These are phyloP conservation scores for Aspergillus thermomutatus DNA, from an alignment of 2,329 filamentous ascomycete genomes.

Conservation along the genomic window DNA sequence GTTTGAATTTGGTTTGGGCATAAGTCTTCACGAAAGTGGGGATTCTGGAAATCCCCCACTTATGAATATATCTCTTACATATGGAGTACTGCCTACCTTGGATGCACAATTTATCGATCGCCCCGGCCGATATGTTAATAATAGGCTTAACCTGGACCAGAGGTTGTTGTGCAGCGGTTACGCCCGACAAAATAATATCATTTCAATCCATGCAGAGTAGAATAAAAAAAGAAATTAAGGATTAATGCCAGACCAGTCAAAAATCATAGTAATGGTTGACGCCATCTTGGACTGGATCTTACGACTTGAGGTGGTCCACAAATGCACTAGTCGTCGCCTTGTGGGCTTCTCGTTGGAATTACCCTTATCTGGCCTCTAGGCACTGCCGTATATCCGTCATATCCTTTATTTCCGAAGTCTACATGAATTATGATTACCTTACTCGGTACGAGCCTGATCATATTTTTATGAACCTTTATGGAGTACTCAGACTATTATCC, in stretches of 20 bases:
- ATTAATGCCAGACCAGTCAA: not conserved
- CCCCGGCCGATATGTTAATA: not conserved
- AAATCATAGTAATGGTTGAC: not conserved
- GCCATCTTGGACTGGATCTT: conserved; percentile 1
- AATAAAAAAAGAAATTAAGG: not conserved
- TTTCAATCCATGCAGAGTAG: not conserved
- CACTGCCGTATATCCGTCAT: not conserved
- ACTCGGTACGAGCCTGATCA: not conserved
- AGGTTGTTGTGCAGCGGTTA: conserved; percentile 13
- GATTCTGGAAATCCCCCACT: not conserved
- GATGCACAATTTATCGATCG: not conserved
- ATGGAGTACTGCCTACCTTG: not conserved
- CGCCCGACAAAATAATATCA: conserved; percentile 10
- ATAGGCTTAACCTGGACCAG: conserved; percentile 14
- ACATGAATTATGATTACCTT: not conserved
- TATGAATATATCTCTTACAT: not conserved
- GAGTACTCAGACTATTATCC: not conserved
- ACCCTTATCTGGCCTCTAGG: not conserved
- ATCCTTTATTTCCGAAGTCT: not conserved
- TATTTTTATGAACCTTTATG: not conserved
- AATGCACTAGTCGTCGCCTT: not conserved
- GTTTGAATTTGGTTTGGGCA: not conserved
- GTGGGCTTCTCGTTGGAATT: not conserved
- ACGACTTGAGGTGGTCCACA: not conserved
- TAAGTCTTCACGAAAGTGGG: not conserved